Conservation (phyloP, 2,329 filamentous ascomycete species). For the Aspergillus sp. region DNA sequence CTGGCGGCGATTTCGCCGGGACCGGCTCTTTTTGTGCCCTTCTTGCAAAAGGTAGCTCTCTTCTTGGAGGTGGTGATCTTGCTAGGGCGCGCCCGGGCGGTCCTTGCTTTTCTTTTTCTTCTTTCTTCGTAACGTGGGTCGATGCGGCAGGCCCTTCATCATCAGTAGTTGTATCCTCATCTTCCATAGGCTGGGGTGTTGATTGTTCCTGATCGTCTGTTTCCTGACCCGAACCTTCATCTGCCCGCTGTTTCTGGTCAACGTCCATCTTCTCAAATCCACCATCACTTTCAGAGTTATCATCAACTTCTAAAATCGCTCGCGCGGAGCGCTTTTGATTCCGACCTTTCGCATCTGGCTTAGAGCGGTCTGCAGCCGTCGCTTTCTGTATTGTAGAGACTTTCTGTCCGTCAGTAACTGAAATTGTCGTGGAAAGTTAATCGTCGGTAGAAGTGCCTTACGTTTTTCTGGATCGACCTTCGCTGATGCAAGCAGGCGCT, state of each 20-base stretch:
- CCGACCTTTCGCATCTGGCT: slow-evolving; percentile 23
- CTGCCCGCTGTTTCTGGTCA: slow-evolving; percentile 26
- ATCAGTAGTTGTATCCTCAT: slow-evolving; percentile 37
- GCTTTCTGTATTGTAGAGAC: slow-evolving; percentile 34
- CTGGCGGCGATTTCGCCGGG: neutral
- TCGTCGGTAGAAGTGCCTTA: slow-evolving; percentile 23
- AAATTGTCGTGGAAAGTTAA: neutral
- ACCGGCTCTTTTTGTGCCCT: slow-evolving; percentile 19
- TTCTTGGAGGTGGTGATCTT: slow-evolving; percentile 42
- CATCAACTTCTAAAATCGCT: slow-evolving; percentile 23
- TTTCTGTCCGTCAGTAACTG: slow-evolving; percentile 16
- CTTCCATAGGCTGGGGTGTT: slow-evolving; percentile 40
- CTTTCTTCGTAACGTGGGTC: slow-evolving; percentile 1
- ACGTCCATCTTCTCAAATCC: slow-evolving; percentile 46
- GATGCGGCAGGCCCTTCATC: slow-evolving; percentile 25
- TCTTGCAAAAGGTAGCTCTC: slow-evolving; percentile 48
- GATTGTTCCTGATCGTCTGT: slow-evolving; percentile 33
- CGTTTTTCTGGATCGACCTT: slow-evolving; percentile 48
- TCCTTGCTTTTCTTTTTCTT: slow-evolving; percentile 2
- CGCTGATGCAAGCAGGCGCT: slow-evolving; percentile 58
- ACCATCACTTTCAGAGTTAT: slow-evolving; percentile 36
- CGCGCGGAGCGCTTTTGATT: slow-evolving; percentile 35
- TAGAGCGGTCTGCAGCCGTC: slow-evolving; percentile 16
- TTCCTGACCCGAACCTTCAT: slow-evolving; percentile 24
- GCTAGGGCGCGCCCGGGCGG: slow-evolving; percentile 14